Conservation (phyloP, 2,329 filamentous ascomycete genomes). For the Trichoderma simmonsii region DNA sequence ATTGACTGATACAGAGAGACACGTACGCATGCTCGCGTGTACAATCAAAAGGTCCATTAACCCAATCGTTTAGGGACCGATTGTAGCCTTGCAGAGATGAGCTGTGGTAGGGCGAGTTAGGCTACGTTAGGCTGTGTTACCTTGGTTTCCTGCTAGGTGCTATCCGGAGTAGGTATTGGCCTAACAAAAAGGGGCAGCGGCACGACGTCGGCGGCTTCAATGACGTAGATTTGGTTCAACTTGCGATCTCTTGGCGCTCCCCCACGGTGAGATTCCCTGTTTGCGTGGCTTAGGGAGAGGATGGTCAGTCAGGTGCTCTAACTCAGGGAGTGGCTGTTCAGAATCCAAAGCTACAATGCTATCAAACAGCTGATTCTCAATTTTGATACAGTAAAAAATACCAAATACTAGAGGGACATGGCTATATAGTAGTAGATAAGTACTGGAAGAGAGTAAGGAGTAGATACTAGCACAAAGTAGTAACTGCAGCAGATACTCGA, state of each 20-base stretch:
- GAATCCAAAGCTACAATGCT: neutral
- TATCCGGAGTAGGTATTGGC: neutral
- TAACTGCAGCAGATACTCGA: no score
- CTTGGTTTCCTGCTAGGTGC: neutral
- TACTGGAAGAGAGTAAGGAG: neutral
- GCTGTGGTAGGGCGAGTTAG: neutral
- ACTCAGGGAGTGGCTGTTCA: neutral
- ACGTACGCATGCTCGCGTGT: neutral
- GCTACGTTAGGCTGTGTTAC: neutral
- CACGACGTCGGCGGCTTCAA: conserved; percentile 1
- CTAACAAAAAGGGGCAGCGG: neutral
- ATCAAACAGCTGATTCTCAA: no score
- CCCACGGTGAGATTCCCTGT: neutral
- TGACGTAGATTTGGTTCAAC: neutral
- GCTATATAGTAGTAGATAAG: neutral
- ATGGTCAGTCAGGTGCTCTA: neutral
- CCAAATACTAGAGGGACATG: neutral
- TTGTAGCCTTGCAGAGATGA: neutral
- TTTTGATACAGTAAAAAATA: no score
- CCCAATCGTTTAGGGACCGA: neutral
- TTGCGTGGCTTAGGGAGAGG: neutral
- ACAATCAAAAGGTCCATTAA: neutral
- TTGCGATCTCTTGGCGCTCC: neutral
- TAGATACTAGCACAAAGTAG: neutral
- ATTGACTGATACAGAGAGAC: neutral